Evolutionary conservation across 2,329 filamentous ascomycete genomes (phyloP).

Genomic region (Exophiala aquamarina): DNA sequence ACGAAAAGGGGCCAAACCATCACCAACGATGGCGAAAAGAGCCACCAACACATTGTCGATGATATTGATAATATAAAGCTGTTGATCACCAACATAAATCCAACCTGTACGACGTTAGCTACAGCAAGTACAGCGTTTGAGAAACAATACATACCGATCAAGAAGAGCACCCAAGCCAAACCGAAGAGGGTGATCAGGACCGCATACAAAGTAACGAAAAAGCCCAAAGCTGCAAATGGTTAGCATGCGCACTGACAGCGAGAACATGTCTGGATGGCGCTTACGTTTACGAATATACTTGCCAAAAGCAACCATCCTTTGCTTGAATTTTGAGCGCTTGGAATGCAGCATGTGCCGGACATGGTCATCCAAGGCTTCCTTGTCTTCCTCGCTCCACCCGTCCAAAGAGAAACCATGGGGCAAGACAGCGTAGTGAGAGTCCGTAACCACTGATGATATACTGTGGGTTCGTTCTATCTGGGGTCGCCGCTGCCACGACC

Average conservation of each 20-base stretch:
- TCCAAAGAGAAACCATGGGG: constrained; percentile 71
- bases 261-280: constrained; percentile 30
- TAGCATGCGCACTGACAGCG: not conserved
- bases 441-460: constrained; percentile 67
- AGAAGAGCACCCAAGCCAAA: constrained; percentile 84
- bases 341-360: constrained; percentile 88
- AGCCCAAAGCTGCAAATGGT: constrained; percentile 62
- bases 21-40: constrained; percentile 69
- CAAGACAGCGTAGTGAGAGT: constrained; percentile 74
- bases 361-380: constrained; percentile 77
- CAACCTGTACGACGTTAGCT: constrained; percentile 50
- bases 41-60: constrained; percentile 72
- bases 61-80: constrained; percentile 68
- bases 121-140: not conserved
- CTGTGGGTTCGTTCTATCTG: constrained; percentile 46
- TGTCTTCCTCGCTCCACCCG: constrained; percentile 73
- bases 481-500: constrained; percentile 23
- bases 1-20: constrained; percentile 72
- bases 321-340: constrained; percentile 74
- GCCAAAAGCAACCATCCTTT: constrained; percentile 74
- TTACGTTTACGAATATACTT: constrained; percentile 72
- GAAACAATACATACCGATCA: constrained; percentile 61
- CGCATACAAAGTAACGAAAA: constrained; percentile 81
- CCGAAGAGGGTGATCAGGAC: constrained; percentile 81
- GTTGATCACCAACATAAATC: constrained; percentile 76